Evolutionary conservation across 768 basidiomycete species (phyloP).

Genomic region (Boletus reticulatus): DNA sequence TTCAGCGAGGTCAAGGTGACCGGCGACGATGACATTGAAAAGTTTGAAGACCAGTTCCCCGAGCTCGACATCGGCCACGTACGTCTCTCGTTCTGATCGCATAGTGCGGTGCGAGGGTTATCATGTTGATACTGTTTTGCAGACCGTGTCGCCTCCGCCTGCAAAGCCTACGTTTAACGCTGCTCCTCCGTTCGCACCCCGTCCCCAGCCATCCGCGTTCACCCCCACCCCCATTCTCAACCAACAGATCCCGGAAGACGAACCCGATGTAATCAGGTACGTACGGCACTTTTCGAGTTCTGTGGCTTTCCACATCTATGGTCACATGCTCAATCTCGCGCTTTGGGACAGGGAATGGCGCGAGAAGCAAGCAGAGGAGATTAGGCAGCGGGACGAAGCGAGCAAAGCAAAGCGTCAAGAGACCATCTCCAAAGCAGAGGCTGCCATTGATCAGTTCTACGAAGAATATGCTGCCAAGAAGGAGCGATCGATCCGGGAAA

Average conservation of each 20-base stretch:
- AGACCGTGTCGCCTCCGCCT: constrained; percentile 33
- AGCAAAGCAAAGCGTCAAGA: constrained; percentile 78
- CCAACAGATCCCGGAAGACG: constrained; percentile 69
- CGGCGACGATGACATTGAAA: constrained; percentile 80
- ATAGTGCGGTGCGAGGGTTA: constrained; percentile 8
- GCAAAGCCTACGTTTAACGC: constrained; percentile 46
- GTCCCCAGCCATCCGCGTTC: constrained; percentile 68
- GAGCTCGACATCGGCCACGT: constrained; percentile 60
- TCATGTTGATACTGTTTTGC: constrained; percentile 6
- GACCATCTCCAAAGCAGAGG: constrained; percentile 79
- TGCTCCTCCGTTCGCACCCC: constrained; percentile 64
- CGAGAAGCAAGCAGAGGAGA: constrained; percentile 80
- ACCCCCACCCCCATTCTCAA: constrained; percentile 73
- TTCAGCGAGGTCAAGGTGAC: constrained; percentile 72
- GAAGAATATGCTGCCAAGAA: constrained; percentile 86
- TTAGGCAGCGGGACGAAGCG: constrained; percentile 77
- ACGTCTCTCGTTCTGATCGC: constrained; percentile 12
- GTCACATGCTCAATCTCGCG: background rate
- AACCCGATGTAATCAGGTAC: constrained; percentile 84
- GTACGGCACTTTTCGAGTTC: constrained; percentile 10
- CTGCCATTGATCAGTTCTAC: constrained; percentile 87
- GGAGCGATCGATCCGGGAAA: constrained; percentile 87
- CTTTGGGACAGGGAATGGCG: constrained; percentile 72
- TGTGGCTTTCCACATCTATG: background rate
- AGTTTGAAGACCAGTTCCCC: constrained; percentile 85